Evolutionary conservation across 2,329 filamentous ascomycete species (phyloP), one percentile per base, ranked within the genome.

Genomic region (Phoma herbarum): DNA sequence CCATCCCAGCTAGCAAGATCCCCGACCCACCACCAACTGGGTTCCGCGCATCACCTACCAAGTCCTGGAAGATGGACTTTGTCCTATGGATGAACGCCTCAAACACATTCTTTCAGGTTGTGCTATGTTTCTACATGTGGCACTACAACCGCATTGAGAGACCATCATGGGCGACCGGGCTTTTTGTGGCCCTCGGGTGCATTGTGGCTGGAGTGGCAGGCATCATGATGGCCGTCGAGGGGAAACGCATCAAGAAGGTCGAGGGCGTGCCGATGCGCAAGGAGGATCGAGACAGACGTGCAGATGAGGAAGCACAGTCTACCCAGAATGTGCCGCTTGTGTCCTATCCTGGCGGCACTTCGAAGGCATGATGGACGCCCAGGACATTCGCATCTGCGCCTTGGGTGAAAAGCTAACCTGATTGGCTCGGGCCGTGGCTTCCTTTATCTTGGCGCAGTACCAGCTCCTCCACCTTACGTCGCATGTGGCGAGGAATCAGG

Each of bases 111-210:
- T 83, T 95, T 43, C 93, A 96, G 75, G 83, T 83, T 37, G 83
- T 86, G 18, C 82, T 96, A 2, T 90, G 87, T 9, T 88, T 85
- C 3, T 90, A 92, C 78, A 96, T 96, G 92, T 96, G 91, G 90
- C 88, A 86, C 2, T 81, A 90, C 77, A 90, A 91, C 71, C 82
- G 90, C 20, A 88, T 88, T 69, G 79, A 89, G 22, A 82, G 92
- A n/a, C 91, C 92, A 0, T 85, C 85, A 22, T 96, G 91, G 91
- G 85, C 88, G 11, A 93, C 91, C 0, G 92, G 91, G 1, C 77
- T 93, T 0, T 92, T 95, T 70, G 89, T 96, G 18, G 90, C 85
- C 2, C 72, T 94, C 6, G 92, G 87, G 2, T 93, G 88, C 69
- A 82, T 88, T 20, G 86, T 90, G 5, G 89, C 89, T 8, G 89